phyloP scores from a whole-genome alignment of 306 rosid genomes.

The Pyrus communis region DNA sequence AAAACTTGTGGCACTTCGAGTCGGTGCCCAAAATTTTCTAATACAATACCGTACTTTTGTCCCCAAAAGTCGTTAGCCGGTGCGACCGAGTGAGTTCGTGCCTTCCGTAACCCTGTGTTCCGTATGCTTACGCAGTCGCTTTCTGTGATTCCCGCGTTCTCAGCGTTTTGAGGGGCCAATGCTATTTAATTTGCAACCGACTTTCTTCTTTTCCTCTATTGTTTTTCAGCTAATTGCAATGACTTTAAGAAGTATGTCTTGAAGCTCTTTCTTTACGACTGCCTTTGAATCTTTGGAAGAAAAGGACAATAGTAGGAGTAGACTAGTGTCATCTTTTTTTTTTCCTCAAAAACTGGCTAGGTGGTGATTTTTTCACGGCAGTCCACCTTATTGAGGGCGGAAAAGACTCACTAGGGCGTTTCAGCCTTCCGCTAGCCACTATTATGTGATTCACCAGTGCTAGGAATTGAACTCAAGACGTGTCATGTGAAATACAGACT shows the following conservation, averaged over 20 bases:
- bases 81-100: background rate
- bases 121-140: background rate
- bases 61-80: background rate
- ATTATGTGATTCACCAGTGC: accelerated
- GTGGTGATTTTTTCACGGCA: accelerated
- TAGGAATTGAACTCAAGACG: too few relatives aligned
- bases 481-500: too few relatives aligned
- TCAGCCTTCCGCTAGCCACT: accelerated
- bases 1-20: background rate
- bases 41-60: background rate
- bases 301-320: background rate
- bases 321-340: background rate
- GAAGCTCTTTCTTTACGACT: background rate
- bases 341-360: too few relatives aligned
- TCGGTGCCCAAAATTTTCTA: background rate
- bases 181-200: background rate
- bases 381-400: accelerated
- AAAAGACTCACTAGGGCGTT: accelerated
- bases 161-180: background rate
- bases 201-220: background rate
- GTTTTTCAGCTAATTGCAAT: background rate
- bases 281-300: background rate
- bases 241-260: background rate
- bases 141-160: constrained; percentile 24
- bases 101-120: background rate